Percentiles rank a stretch among this genome's conserved stretches.
Conservation (phyloP, 352 stramenopile species). For the Chrysophaeum taylorii region DNA sequence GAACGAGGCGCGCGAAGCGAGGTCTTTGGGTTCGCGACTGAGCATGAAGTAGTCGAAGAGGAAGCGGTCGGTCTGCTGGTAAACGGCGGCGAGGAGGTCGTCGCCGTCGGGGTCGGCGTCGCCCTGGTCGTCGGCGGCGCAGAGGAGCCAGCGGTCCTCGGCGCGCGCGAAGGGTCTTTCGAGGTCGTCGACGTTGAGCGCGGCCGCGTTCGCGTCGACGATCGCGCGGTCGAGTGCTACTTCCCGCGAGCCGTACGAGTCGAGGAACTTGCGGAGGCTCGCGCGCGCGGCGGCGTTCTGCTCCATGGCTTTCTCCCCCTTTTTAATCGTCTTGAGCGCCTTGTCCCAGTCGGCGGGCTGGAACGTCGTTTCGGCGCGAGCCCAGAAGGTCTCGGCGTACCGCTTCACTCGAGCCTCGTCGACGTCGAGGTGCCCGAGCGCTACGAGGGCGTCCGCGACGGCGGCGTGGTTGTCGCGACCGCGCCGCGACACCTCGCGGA, state of each 20-base stretch:
- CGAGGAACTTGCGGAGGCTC: constrained; percentile 41
- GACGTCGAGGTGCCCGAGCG: too few relatives aligned
- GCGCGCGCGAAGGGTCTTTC: background rate
- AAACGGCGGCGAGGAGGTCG: background rate
- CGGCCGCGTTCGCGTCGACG: constrained; percentile 49
- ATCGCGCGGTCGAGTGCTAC: constrained; percentile 48
- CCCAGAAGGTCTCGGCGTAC: constrained; percentile 68
- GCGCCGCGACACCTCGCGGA: constrained; percentile 79
- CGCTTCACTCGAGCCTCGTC: constrained; percentile 44
- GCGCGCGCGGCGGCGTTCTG: constrained; percentile 49
- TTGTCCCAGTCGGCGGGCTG: constrained; percentile 55
- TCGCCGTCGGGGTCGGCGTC: background rate
- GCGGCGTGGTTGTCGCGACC: constrained; percentile 79
- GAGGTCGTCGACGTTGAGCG: constrained; percentile 39
- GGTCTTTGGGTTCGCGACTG: background rate
- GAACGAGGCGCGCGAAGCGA: background rate
- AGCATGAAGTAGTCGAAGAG: background rate
- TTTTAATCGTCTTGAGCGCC: constrained; percentile 56
- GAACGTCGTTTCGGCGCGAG: constrained; percentile 43
- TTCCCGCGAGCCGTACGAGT: constrained; percentile 51
- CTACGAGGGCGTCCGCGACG: constrained; percentile 58
- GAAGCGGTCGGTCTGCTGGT: background rate
- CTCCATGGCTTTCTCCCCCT: constrained; percentile 57
- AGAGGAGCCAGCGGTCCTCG: constrained; percentile 52
- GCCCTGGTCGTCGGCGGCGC: background rate